Evolutionary conservation across 2,329 filamentous ascomycete species (phyloP).

Genomic region (Fusarium praegraminearum): DNA sequence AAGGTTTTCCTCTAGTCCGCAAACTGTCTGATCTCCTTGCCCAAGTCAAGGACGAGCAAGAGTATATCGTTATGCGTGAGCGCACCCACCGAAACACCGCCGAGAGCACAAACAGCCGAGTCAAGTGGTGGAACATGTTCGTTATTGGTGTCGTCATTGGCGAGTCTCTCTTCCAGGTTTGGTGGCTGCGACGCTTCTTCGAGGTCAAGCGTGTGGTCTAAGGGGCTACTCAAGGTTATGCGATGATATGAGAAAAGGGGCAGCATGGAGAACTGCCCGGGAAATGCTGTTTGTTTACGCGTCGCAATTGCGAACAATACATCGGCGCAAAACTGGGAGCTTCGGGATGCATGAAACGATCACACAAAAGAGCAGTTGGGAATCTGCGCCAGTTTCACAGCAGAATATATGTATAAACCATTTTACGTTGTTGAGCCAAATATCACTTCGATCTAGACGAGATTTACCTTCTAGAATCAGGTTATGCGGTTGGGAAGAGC

Average conservation of each 20-base stretch:
- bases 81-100: constrained; percentile 97
- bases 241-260: constrained; percentile 18
- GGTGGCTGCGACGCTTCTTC: constrained; percentile 99
- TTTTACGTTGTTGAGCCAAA: constrained; percentile 28
- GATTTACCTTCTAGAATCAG: too few species aligned
- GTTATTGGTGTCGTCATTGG: constrained; percentile 89
- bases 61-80: constrained; percentile 95
- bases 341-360: constrained; percentile 34
- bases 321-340: constrained; percentile 42
- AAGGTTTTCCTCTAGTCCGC: constrained; percentile 68
- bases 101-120: constrained; percentile 95
- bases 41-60: constrained; percentile 97
- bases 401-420: constrained; percentile 42
- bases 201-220: constrained; percentile 81
- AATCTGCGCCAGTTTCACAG: constrained; percentile 39
- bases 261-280: constrained; percentile 2
- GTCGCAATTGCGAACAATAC: constrained; percentile 28
- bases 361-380: constrained; percentile 28
- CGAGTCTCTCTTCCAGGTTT: constrained; percentile 97
- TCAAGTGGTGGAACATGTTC: constrained; percentile 99
- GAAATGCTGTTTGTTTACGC: constrained; percentile 35
- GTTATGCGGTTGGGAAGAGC: too few species aligned
- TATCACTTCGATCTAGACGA: not conserved
- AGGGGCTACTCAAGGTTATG: constrained; percentile 21
- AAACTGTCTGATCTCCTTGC: constrained; percentile 85